Evolutionary conservation across 2,329 filamentous ascomycete genomes (phyloP), one percentile per base, ranked within the genome.

Genomic region (Seiridium cupressi): DNA sequence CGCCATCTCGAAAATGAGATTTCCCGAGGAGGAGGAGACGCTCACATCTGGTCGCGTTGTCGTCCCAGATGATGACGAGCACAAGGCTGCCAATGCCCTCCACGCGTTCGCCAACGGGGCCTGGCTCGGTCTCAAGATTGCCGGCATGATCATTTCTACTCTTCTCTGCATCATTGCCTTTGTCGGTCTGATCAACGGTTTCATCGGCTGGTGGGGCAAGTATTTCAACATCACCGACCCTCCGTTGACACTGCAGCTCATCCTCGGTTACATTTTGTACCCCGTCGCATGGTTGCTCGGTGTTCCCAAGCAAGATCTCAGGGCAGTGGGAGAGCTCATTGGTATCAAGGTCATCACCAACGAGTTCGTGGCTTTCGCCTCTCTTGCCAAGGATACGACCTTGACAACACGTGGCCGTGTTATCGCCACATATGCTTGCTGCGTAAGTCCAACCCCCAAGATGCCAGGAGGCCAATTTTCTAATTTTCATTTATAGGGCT

Each of bases 1-100:
- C 11, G 93, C 93, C 55, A 88, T 95, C 62, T 94, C 90, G 64
- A 97, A 97, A 79, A 83, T 97, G 68, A 89, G 93, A 60, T 97
- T 90, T 73, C 93, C 93, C 3, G 93, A 97, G 77, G 89, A 87
- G 3, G 92, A 96, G 74, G 90, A 94, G 75, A 91, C 92, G 0
- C 80, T 96, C 42, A 97, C 93, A 0, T 89, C 91, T 4, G 92
- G 92, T 60, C 86, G 87, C 18, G 89, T 95, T 36, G 87, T 94
- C 47, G 85, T 96, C 34, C 92, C 92, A 2, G 89, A 95, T 38
- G 89, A 93, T 58, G 84, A 89, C 5, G 89, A 94, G 65, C 80
- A 92, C 72, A 85, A 84, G 67, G 85, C 91, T n/a, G 81, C 88
- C 64, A 97, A 97, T 71, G 84, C 87, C 10, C 84, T 97, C 3